phyloP scores from a whole-genome alignment of 2,329 filamentous ascomycete genomes.

The Sclerotinia trifoliorum region DNA sequence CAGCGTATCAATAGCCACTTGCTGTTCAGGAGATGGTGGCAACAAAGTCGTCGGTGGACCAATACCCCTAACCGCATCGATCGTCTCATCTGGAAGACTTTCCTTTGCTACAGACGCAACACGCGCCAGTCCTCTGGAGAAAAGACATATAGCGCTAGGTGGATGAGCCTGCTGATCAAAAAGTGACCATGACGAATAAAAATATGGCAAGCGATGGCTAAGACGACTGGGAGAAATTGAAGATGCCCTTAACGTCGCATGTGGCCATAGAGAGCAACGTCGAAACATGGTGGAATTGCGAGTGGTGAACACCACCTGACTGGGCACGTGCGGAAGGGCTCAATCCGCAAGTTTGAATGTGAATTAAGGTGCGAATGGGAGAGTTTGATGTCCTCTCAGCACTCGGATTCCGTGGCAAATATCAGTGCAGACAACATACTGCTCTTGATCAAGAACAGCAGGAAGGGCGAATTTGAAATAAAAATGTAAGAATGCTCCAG shows the following conservation, averaged over 20 bases:
- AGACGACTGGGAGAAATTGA: background rate
- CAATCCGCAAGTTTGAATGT: background rate
- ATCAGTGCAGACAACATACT: background rate
- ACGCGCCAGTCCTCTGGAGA: background rate
- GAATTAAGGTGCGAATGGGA: background rate
- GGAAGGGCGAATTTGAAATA: background rate
- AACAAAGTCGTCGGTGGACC: background rate
- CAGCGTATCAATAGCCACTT: conserved; percentile 15
- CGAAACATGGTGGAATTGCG: background rate
- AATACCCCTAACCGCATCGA: background rate
- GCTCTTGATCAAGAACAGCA: background rate
- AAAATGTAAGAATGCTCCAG: no score
- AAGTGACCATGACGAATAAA: background rate
- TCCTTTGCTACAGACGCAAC: background rate
- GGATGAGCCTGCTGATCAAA: background rate
- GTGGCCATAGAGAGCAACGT: background rate
- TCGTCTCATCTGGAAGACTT: background rate
- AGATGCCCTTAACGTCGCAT: background rate
- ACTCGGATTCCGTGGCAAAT: conserved; percentile 1
- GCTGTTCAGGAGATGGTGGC: conserved; percentile 18
- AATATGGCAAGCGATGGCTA: background rate
- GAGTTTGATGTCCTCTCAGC: background rate
- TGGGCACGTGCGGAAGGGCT: background rate
- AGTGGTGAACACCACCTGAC: background rate
- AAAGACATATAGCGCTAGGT: background rate